Conservation (phyloP, 2,329 filamentous ascomycete genomes). For the Fusarium sambucinum region DNA sequence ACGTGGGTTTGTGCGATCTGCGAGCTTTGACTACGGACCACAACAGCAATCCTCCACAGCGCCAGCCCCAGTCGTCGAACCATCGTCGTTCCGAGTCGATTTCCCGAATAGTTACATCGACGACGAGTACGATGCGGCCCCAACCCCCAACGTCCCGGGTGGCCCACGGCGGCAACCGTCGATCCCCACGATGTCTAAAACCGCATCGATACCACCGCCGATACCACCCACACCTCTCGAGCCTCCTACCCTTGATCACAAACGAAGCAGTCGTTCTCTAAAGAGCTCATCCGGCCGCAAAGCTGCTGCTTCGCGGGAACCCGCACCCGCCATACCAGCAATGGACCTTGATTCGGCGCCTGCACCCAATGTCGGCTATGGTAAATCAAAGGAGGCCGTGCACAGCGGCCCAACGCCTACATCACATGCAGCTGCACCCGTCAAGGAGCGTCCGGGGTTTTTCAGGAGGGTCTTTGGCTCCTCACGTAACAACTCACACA, state of each 20-base stretch:
- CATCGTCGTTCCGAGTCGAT: conserved; percentile 61
- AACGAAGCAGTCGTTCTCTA: conserved; percentile 69
- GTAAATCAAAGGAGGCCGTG: conserved; percentile 66
- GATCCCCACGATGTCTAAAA: conserved; percentile 53
- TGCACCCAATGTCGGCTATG: conserved; percentile 69
- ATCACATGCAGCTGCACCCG: conserved; percentile 57
- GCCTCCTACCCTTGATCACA: conserved; percentile 61
- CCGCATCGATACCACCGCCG: conserved; percentile 50
- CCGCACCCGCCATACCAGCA: conserved; percentile 48
- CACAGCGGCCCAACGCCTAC: conserved; percentile 65
- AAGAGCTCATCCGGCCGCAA: conserved; percentile 60
- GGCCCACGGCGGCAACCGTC: conserved; percentile 72
- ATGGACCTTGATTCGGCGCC: conserved; percentile 66
- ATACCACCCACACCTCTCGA: conserved; percentile 55
- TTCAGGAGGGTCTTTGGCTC: conserved; percentile 91
- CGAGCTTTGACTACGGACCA: conserved; percentile 79
- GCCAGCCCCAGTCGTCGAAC: conserved; percentile 46
- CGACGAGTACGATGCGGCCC: conserved; percentile 81
- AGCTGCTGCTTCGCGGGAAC: conserved; percentile 46
- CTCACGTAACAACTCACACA: conserved; percentile 64
- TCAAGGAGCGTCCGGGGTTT: conserved; percentile 84
- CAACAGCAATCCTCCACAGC: conserved; percentile 47
- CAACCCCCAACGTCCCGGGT: conserved; percentile 84
- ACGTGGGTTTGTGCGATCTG: conserved; percentile 69
- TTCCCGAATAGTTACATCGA: conserved; percentile 61